A percentile compares a stretch with the other conserved stretches of the same genome.
phyloP scores from a whole-genome alignment of 2,329 filamentous ascomycete species.

The Microcyclosporella mali region DNA sequence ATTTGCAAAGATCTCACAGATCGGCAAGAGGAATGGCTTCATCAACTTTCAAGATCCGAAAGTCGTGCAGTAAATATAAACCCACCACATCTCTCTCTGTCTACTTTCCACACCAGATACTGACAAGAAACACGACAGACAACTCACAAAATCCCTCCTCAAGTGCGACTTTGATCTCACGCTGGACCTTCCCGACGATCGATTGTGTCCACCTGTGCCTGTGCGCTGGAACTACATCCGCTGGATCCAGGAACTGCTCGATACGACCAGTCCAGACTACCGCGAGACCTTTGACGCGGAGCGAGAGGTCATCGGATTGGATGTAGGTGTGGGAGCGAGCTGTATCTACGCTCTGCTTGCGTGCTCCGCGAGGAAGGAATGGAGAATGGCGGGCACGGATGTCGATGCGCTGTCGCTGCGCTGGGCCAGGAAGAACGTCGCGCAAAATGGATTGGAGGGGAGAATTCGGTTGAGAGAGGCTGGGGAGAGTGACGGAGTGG shows the following conservation, averaged over 20 bases:
- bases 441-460: constrained; percentile 56
- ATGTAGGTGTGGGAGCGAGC: constrained; percentile 76
- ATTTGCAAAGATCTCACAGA: constrained; percentile 49
- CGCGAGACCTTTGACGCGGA: constrained; percentile 40
- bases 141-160: constrained; percentile 72
- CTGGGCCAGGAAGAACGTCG: constrained; percentile 62
- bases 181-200: constrained; percentile 66
- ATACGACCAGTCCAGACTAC: constrained; percentile 56
- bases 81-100: neutral
- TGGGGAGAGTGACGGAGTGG: constrained; percentile 37
- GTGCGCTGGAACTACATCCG: constrained; percentile 73
- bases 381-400: constrained; percentile 56
- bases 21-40: constrained; percentile 44
- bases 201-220: constrained; percentile 79
- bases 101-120: constrained; percentile 52
- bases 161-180: constrained; percentile 66
- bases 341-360: constrained; percentile 86
- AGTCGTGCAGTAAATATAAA: constrained; percentile 58
- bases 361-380: constrained; percentile 59
- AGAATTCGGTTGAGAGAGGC: constrained; percentile 61
- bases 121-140: constrained; percentile 26
- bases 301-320: constrained; percentile 53
- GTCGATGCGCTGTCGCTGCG: constrained; percentile 65
- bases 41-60: constrained; percentile 76
- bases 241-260: constrained; percentile 78